phyloP scores from a whole-genome alignment of 2,329 filamentous ascomycete genomes.

The Calonectria pteridis region DNA sequence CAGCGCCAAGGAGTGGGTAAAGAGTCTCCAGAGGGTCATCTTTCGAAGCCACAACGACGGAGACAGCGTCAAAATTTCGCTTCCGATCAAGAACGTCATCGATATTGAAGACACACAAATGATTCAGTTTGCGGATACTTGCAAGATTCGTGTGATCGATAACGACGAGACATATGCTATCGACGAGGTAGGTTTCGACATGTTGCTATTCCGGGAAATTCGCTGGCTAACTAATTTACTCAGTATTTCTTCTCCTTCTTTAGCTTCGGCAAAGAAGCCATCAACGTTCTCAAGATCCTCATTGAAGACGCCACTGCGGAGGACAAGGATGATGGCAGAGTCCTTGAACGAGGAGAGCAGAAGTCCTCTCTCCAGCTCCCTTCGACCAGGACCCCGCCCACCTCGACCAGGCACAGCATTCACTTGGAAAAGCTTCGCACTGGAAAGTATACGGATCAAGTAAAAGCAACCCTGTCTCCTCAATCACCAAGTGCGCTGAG shows the following conservation, averaged over 20 bases:
- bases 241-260: conserved; percentile 98
- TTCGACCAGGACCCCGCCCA: conserved; percentile 40
- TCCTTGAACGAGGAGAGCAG: conserved; percentile 30
- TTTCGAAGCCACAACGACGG: conserved; percentile 97
- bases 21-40: conserved; percentile 91
- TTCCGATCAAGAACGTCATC: conserved; percentile 89
- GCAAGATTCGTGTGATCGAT: conserved; percentile 93
- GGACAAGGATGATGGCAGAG: conserved; percentile 46
- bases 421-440: conserved; percentile 51
- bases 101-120: conserved; percentile 94
- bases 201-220: background rate
- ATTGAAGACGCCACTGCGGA: conserved; percentile 72
- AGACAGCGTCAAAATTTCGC: conserved; percentile 94
- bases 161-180: conserved; percentile 95
- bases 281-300: conserved; percentile 80
- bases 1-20: conserved; percentile 97
- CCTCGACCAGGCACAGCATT: conserved; percentile 43
- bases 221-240: conserved; percentile 10
- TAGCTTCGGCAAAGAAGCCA: conserved; percentile 84
- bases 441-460: conserved; percentile 64
- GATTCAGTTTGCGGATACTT: conserved; percentile 91
- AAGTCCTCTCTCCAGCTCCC: conserved; percentile 33
- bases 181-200: conserved; percentile 77
- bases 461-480: conserved; percentile 71
- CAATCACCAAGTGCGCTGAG: conserved; percentile 57